Evolutionary conservation across 495 filamentous ascomycete species (phyloP).

Genomic region (Podospora anserina): DNA sequence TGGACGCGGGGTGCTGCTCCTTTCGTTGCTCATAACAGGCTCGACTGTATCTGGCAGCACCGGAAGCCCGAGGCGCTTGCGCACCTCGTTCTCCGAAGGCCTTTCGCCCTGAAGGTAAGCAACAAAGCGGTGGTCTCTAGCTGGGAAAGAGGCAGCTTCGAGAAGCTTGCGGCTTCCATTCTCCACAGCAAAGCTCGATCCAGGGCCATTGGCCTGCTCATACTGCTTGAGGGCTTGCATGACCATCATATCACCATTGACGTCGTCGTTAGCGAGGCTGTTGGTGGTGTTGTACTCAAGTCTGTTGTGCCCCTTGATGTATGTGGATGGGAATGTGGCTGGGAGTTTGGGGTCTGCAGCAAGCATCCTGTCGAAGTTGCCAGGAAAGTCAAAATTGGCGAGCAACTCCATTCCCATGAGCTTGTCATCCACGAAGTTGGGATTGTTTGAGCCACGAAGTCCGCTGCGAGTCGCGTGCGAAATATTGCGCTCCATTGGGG

Average conservation of each 20-base stretch:
- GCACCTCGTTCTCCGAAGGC: slow-evolving; percentile 43
- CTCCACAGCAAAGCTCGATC: slow-evolving; percentile 41
- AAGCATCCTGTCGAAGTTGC: slow-evolving; percentile 48
- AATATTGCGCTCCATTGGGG: slow-evolving; percentile 67
- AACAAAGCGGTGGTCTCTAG: slow-evolving; percentile 35
- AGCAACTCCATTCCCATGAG: slow-evolving; percentile 58
- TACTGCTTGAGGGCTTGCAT: slow-evolving; percentile 51
- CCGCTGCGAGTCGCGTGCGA: slow-evolving; percentile 74
- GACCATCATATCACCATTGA: slow-evolving; percentile 56
- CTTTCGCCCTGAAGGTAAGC: slow-evolving; percentile 42
- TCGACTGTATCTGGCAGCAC: slow-evolving; percentile 30
- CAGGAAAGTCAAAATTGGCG: slow-evolving; percentile 60
- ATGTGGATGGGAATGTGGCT: slow-evolving; percentile 56
- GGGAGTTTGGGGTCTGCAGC: slow-evolving; percentile 56
- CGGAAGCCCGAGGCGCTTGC: slow-evolving; percentile 42
- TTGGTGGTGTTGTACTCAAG: slow-evolving; percentile 47
- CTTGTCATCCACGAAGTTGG: slow-evolving; percentile 54
- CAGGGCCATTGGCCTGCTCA: slow-evolving; percentile 40
- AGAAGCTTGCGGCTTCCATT: slow-evolving; percentile 46
- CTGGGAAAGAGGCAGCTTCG: slow-evolving; percentile 41
- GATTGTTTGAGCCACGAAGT: slow-evolving; percentile 52
- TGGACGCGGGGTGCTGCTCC: slow-evolving; percentile 26
- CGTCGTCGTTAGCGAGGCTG: slow-evolving; percentile 55
- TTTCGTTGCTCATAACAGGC: slow-evolving; percentile 24
- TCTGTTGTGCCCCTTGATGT: slow-evolving; percentile 45